A percentile compares a stretch with the other conserved stretches of the same genome.
Conservation (phyloP, 2,329 filamentous ascomycete genomes). For the Albifimbria verrucaria region DNA sequence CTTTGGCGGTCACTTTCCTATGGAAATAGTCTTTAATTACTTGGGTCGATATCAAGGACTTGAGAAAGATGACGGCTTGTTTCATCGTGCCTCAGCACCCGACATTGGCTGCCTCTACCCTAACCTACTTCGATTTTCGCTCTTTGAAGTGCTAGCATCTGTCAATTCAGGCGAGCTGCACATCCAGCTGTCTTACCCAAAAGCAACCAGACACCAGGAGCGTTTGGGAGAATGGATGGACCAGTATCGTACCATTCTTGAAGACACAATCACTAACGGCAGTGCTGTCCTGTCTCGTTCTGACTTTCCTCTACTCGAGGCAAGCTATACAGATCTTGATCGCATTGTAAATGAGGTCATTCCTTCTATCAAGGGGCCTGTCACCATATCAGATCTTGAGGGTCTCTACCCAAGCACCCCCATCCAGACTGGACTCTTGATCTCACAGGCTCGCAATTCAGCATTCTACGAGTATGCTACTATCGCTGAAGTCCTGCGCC, state of each 20-base stretch:
- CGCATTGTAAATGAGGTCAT: too few species aligned
- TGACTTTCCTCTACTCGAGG: conserved; percentile 8
- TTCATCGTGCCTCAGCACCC: not conserved
- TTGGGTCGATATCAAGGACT: not conserved
- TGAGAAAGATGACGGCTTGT: not conserved
- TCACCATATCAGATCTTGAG: too few species aligned
- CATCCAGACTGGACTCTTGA: too few species aligned
- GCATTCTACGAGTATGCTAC: not conserved
- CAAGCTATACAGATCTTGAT: too few species aligned
- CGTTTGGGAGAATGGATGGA: not conserved
- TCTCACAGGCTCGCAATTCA: too few species aligned
- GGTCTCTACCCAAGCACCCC: too few species aligned
- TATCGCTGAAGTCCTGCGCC: not conserved
- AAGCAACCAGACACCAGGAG: not conserved
- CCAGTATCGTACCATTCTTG: not conserved
- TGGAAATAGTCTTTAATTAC: too few species aligned
- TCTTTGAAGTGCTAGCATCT: not conserved
- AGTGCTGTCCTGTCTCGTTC: conserved; percentile 19
- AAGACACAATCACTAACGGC: not conserved
- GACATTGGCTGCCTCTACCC: not conserved
- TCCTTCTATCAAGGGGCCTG: too few species aligned
- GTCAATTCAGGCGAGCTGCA: not conserved
- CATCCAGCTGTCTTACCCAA: not conserved
- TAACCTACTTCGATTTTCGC: not conserved
- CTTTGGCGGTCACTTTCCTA: not conserved